Evolutionary conservation across 2,329 filamentous ascomycete genomes (phyloP), one percentile per base, ranked within the genome.

Genomic region (Colletotrichum tofieldiae): DNA sequence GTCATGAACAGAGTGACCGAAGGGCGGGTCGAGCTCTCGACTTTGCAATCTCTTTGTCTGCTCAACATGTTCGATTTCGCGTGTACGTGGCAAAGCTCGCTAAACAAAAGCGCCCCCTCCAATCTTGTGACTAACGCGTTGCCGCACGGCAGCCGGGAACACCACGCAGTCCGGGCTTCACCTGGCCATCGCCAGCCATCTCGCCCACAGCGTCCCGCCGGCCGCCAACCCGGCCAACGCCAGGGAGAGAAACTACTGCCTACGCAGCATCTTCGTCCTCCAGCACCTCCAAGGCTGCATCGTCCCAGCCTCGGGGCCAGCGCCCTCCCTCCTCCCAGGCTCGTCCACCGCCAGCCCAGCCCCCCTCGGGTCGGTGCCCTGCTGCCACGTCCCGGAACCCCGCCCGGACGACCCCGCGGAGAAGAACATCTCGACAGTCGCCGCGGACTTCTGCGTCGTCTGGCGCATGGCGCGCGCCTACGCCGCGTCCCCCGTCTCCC

Each of bases 401-500:
- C 58, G 59, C 3, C 16, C 58, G 14, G 65, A 59, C 16, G 49
- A 67, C 16, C 52, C 43, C 12, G 51, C 32, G 6, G 77, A 82
- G 77, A 71, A 76, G 70, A 85, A 84, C 2, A 85, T 89, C 29
- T 76, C 86, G 11, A 81, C 83, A 4, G 88, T 86, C 73, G 82
- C 83, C 0, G 74, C 79, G 1, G 83, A 77, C 68, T 77, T 88
- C 11, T 85, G 83, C 58, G 83, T 87, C 65, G 83, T 84, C 1
- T 89, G 86, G 81, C 83, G 84, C 51, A 84, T 84, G 72, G 84
- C 84, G 14, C 81, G 84, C 3, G 79, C 80, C 54, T 88, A 88
- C 76, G 86, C 86, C 0, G 82, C 85, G 20, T 80, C 81, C 29
- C 82, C 83, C 32, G 85, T 86, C 20, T 82, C 81, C 43, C 81